Evolutionary conservation across 2,329 filamentous ascomycete genomes (phyloP), one percentile per base, ranked within the genome.

Genomic region (Blumeria hordei): DNA sequence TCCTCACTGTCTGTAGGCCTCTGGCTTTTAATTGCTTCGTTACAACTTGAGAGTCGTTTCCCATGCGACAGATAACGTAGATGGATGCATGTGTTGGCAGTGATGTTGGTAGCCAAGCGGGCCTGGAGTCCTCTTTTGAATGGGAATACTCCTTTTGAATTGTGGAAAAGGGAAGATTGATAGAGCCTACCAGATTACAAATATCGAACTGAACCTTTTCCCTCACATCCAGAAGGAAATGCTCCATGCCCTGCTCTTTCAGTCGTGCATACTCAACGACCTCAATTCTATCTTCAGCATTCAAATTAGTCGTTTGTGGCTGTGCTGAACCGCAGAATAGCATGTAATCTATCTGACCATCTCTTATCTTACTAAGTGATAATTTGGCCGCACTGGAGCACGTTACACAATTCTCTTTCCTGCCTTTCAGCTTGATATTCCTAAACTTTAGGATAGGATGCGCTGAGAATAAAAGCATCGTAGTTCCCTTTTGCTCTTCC

Each of bases 141-240:
- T 18, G 50, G 16, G 21, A 14, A 33, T 11, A 32, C 64, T 60
- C 11, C 63, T 60, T 58, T 58, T 34, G 59, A 14, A 77, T 68
- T 0, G 67, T 71, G 11, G 78, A 83, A 62, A 82, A 84, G 0
- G 78, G 84, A 0, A 88, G 66, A 60, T 87, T 95, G 53, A 93
- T 69, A 32, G 85, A 86, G 0, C 83, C 83, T 0, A 79, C 71
- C 7, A 98, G 72, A 58, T 74, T 80, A 59, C 83, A 88, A 47
- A 96, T 80, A 14, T 83, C 81, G 60, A 85, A 95, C 58, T 94
- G 86, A 33, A 87, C 84, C 62, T 78, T 78, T 61, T 94, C 87
- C 1, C 92, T 75, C 0, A 94, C 87, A 60, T 96, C 92, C 2
- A 96, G 67, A 1, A 95, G 68, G 0, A 85, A 64, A 54, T 82